Percentiles rank a stretch among this genome's conserved stretches.
These are phyloP conservation scores for Conoideocrella luteorostrata DNA, from an alignment of 2,329 filamentous ascomycete genomes.

Conservation along the genomic window DNA sequence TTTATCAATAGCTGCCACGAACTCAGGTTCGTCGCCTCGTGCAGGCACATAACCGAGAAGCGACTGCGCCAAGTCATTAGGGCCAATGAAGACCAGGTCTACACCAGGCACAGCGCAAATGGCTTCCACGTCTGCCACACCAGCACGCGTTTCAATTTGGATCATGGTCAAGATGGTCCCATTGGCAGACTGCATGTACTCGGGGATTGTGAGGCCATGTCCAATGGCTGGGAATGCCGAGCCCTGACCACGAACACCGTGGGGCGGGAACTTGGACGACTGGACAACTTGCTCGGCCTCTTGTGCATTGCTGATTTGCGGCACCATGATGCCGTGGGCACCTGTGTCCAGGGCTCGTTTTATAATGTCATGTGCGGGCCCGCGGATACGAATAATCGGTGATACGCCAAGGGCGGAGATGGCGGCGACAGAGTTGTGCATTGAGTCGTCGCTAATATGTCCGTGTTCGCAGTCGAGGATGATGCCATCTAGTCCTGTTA, in stretches of 20 bases:
- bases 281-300: slow-evolving; percentile 31
- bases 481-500: slow-evolving; percentile 41
- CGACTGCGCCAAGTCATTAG: slow-evolving; percentile 34
- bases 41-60: slow-evolving; percentile 38
- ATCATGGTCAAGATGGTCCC: slow-evolving; percentile 36
- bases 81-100: slow-evolving; percentile 38
- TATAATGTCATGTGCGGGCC: slow-evolving; percentile 26
- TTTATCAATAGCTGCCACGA: slow-evolving; percentile 38
- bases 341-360: slow-evolving; percentile 38
- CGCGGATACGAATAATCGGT: slow-evolving; percentile 32
- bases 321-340: slow-evolving; percentile 38
- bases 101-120: slow-evolving; percentile 33
- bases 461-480: slow-evolving; percentile 42
- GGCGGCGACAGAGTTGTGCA: slow-evolving; percentile 40
- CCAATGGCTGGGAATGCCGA: slow-evolving; percentile 35
- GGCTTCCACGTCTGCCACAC: slow-evolving; percentile 36
- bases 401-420: slow-evolving; percentile 33
- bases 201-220: slow-evolving; percentile 29
- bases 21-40: slow-evolving; percentile 39
- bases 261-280: slow-evolving; percentile 38
- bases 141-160: slow-evolving; percentile 38
- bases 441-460: slow-evolving; percentile 33
- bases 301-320: slow-evolving; percentile 35
- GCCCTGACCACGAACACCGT: slow-evolving; percentile 36
- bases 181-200: slow-evolving; percentile 37